A percentile compares a stretch with the other conserved stretches of the same genome.
phyloP scores from a whole-genome alignment of 805 yeast species.

The Kluyveromyces nonfermentans region DNA sequence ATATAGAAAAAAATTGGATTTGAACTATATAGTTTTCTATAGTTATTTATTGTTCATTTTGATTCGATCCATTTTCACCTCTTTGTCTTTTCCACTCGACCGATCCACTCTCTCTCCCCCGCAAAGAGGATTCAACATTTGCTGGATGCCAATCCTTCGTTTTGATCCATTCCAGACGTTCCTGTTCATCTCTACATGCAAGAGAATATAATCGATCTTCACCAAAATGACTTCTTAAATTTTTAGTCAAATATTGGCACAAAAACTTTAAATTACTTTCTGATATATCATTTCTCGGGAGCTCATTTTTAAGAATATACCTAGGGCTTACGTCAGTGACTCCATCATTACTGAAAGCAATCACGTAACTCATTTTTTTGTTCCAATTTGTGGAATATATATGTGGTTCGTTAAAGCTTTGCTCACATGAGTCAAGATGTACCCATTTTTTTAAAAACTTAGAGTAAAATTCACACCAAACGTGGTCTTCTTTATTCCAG shows the following conservation, averaged over 20 bases:
- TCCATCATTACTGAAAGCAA: slow-evolving; percentile 58
- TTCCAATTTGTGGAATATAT: slow-evolving; percentile 85
- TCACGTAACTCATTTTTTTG: slow-evolving; percentile 80
- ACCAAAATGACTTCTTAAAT: slow-evolving; percentile 23
- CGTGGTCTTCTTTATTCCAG: slow-evolving; percentile 91
- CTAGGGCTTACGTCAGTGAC: slow-evolving; percentile 60
- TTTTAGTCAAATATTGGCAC: slow-evolving; percentile 31
- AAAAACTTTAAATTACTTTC: slow-evolving; percentile 32
- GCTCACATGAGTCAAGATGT: slow-evolving; percentile 85
- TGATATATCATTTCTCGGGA: slow-evolving; percentile 39
- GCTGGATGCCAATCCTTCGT: slow-evolving; percentile 6
- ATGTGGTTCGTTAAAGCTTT: slow-evolving; percentile 70
- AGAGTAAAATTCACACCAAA: slow-evolving; percentile 89
- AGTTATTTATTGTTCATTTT: not conserved
- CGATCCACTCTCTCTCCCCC: slow-evolving; percentile 62
- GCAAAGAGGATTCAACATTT: slow-evolving; percentile 4
- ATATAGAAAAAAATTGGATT: slow-evolving; percentile 2
- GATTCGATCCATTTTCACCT: slow-evolving; percentile 59
- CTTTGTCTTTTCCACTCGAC: slow-evolving; percentile 66
- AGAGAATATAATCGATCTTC: slow-evolving; percentile 31
- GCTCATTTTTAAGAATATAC: slow-evolving; percentile 42
- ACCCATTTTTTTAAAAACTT: slow-evolving; percentile 57
- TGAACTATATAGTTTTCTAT: not conserved
- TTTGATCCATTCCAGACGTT: slow-evolving; percentile 23
- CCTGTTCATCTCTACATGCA: slow-evolving; percentile 27